A percentile compares a stretch with the other conserved stretches of the same genome.
Evolutionary conservation across 2,329 filamentous ascomycete genomes (phyloP).

Genomic region (Aspergillus sp.): DNA sequence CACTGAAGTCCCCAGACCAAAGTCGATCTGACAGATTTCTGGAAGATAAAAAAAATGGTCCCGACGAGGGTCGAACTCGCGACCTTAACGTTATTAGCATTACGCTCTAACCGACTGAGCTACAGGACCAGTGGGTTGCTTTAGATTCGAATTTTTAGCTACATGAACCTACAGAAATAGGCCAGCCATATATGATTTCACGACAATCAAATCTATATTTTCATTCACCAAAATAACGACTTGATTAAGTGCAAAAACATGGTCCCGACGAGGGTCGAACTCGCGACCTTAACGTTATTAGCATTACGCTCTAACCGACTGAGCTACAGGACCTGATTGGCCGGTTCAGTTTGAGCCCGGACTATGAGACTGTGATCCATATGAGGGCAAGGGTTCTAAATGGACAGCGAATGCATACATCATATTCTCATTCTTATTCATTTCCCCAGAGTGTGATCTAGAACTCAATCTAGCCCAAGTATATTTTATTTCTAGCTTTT

Average conservation of each 20-base stretch:
- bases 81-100: too few species aligned
- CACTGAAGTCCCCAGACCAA: too few species aligned
- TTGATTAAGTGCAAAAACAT: constrained; percentile 4
- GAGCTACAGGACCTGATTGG: constrained; percentile 10
- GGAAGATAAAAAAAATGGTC: constrained; percentile 8
- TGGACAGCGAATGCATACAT: too few species aligned
- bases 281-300: constrained; percentile 17
- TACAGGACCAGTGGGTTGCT: too few species aligned
- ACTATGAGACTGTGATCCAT: too few species aligned
- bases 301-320: constrained; percentile 17
- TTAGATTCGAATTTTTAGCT: constrained; percentile 15
- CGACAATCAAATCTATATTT: too few species aligned
- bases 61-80: too few species aligned
- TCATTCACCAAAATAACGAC: too few species aligned
- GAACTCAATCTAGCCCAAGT: not conserved
- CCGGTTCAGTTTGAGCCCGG: too few species aligned
- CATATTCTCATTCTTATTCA: not conserved
- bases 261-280: constrained; percentile 15
- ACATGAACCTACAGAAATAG: constrained; percentile 3
- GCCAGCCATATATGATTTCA: not conserved
- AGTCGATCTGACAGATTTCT: too few species aligned
- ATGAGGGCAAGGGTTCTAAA: too few species aligned
- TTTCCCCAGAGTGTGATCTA: not conserved
- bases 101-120: too few species aligned
- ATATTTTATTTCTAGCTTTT: constrained; percentile 9